These are phyloP conservation scores for Cyclotella cryptica DNA, from an alignment of 108 stramenopile species.

Conservation along the genomic window DNA sequence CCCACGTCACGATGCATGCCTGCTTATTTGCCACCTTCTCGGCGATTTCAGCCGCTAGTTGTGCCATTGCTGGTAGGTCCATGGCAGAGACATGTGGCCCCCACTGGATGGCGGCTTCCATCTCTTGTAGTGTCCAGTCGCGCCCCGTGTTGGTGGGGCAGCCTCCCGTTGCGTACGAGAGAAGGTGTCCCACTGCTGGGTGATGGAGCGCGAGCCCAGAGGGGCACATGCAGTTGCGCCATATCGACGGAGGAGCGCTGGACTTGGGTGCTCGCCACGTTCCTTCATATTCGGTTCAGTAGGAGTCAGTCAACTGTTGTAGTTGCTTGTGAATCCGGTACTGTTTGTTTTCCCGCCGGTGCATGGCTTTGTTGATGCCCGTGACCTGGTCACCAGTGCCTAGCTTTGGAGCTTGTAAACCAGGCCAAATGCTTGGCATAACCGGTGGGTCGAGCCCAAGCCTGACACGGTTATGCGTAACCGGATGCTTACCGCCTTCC, in stretches of 20 bases:
- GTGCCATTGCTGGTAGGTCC: conserved; percentile 11
- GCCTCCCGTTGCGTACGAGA: conserved; percentile 25
- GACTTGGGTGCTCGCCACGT: background rate
- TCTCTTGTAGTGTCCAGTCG: conserved; percentile 20
- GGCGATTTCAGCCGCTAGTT: conserved; percentile 7
- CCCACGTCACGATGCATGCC: conserved; percentile 17
- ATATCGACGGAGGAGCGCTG: background rate
- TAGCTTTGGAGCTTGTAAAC: background rate
- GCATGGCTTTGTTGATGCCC: background rate
- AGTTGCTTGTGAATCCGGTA: background rate
- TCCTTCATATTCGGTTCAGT: background rate
- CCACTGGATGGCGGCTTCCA: conserved; percentile 19
- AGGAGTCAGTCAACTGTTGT: background rate
- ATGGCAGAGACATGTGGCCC: conserved; percentile 31
- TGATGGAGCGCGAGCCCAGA: conserved; percentile 21
- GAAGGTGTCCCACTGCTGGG: conserved; percentile 4
- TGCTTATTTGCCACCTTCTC: conserved; percentile 16
- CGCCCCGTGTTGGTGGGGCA: conserved; percentile 20
- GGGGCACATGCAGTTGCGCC: conserved; percentile 29
- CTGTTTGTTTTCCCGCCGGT: conserved; percentile 3
- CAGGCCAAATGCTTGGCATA: background rate
- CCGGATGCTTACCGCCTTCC: too few species aligned
- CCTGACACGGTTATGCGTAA: too few species aligned
- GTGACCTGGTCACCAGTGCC: background rate
- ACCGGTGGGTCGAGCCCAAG: too few species aligned